Evolutionary conservation across 352 stramenopile species (phyloP), one percentile per base, ranked within the genome.

Genomic region (Phytophthora aleatoria): DNA sequence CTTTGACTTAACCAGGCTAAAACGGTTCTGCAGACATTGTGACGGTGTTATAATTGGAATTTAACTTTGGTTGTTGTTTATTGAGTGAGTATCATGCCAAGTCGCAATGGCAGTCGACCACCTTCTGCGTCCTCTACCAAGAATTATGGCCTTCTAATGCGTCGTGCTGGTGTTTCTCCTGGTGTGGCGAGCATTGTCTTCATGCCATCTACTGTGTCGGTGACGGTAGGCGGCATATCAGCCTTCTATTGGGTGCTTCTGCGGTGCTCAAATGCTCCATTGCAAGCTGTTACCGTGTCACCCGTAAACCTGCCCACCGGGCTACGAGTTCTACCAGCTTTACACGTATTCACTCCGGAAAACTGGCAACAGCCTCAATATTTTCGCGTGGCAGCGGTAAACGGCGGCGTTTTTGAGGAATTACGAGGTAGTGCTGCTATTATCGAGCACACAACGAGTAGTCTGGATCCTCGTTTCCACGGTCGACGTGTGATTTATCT

Each of bases 181-280:
- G 66, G 70, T 12, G 61, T 74, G 24, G 59, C 57, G 11, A 85
- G 73, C 13, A 67, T 88, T 11, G 63, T 78, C 4, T 80, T 89
- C 33, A 71, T 72, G 2, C 58, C 59, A 8, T 53, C 60, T 5
- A 56, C 63, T 26, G 62, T 90, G 15, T 52, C 56, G 28, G 73
- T 89, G 43, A 85, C 63, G 0, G 71, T 88, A 6, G 72, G 74
- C 8, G 77, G 79, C 11, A 63, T 67, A 31, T 68, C 69, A 11
- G 79, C 79, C 5, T 89, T 89, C 48, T 90, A 90, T 62, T 81
- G 79, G 9, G 81, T 74, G 1, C 55, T 53, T 31, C 60, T 90
- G 20, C 74, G 76, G 27, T 80, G 69, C 9, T 70, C 66, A 6
- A 74, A 28, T 15, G 64, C 54, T n/a, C 79, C 79, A 6, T 60